These are phyloP conservation scores for Athelia psychrophila DNA, from an alignment of 1,284 basidiomycete species.

Conservation along the genomic window DNA sequence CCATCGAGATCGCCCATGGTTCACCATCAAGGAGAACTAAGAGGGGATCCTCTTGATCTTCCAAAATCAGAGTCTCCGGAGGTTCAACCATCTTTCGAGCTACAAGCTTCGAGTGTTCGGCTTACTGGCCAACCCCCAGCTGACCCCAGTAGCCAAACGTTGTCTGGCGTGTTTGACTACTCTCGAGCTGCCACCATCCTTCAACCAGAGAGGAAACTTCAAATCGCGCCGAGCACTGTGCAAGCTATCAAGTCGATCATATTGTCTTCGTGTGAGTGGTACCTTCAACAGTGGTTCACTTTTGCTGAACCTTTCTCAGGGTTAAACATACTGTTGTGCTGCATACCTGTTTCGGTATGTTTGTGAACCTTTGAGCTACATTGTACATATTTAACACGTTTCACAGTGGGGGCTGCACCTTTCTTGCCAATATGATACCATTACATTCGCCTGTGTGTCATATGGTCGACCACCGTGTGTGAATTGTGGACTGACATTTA, in stretches of 20 bases:
- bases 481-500: neutral
- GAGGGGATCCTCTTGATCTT: too few species aligned
- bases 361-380: constrained; percentile 7
- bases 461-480: neutral
- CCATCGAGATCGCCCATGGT: too few species aligned
- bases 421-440: constrained; percentile 47
- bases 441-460: constrained; percentile 70
- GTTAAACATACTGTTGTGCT: constrained; percentile 63
- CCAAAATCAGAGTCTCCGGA: too few species aligned
- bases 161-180: too few species aligned
- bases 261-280: constrained; percentile 47
- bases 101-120: too few species aligned
- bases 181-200: constrained; percentile 15
- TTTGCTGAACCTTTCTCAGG: constrained; percentile 37
- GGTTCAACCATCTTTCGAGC: too few species aligned
- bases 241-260: constrained; percentile 48
- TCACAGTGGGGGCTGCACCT: constrained; percentile 74
- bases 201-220: constrained; percentile 34
- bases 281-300: neutral
- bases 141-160: too few species aligned
- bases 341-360: constrained; percentile 70
- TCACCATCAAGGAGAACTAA: too few species aligned
- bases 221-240: constrained; percentile 36
- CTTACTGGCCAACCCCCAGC: too few species aligned
- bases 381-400: constrained; percentile 3